These are phyloP conservation scores for Pilasporangium apinafurcum DNA, from an alignment of 352 stramenopile genomes.

Conservation along the genomic window DNA sequence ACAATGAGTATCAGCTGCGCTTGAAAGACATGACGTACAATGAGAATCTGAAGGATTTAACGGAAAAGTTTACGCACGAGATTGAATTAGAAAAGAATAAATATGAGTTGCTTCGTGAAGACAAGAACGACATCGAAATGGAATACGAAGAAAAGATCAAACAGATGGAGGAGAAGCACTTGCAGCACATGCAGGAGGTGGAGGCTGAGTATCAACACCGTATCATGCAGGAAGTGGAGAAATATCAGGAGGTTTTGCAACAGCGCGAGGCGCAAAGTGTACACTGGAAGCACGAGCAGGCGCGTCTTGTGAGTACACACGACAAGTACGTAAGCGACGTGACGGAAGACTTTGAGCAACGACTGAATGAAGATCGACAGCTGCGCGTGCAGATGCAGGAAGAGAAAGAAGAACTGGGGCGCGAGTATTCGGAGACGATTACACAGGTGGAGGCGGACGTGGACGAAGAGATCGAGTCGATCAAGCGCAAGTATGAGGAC, in stretches of 20 bases:
- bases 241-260: conserved; percentile 82
- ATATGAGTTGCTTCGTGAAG: conserved; percentile 84
- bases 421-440: conserved; percentile 74
- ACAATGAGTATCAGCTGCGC: conserved; percentile 94
- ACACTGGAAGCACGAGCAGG: conserved; percentile 67
- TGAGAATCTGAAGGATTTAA: conserved; percentile 93
- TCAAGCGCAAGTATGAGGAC: conserved; percentile 86
- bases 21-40: conserved; percentile 95
- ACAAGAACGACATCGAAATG: conserved; percentile 92
- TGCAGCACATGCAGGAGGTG: conserved; percentile 88
- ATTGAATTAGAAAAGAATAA: conserved; percentile 91
- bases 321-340: conserved; percentile 86
- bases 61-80: conserved; percentile 91
- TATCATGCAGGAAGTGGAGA: conserved; percentile 92
- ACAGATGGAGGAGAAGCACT: conserved; percentile 88
- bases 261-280: conserved; percentile 80
- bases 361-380: conserved; percentile 83
- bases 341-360: conserved; percentile 88
- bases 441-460: conserved; percentile 80
- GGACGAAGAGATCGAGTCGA: conserved; percentile 80
- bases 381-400: conserved; percentile 78
- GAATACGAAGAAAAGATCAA: conserved; percentile 90
- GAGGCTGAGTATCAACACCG: conserved; percentile 89
- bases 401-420: conserved; percentile 78
- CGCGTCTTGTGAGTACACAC: conserved; percentile 51